These are phyloP conservation scores for Exophiala alcalophila DNA, from an alignment of 2,329 filamentous ascomycete genomes.

Conservation along the genomic window DNA sequence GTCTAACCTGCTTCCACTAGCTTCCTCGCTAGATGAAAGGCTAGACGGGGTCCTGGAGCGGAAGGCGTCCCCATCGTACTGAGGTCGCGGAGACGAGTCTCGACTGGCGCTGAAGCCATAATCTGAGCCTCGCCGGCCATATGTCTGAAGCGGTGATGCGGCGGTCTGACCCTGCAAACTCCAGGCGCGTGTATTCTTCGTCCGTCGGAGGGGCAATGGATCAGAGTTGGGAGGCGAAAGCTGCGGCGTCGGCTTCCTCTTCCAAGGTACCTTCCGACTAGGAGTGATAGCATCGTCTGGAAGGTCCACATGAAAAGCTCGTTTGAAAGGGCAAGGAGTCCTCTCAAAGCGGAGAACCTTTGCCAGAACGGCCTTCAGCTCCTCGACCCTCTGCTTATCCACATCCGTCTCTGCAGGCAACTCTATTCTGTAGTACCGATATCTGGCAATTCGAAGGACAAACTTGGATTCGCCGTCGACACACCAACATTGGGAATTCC, in stretches of 20 bases:
- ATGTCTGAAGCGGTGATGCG: constrained; percentile 16
- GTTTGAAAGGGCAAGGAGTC: constrained; percentile 79
- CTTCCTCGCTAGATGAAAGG: constrained; percentile 23
- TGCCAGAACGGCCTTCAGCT: constrained; percentile 66
- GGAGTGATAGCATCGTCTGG: constrained; percentile 66
- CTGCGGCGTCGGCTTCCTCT: constrained; percentile 55
- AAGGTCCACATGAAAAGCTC: constrained; percentile 70
- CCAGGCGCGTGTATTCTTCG: constrained; percentile 25
- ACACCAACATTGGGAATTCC: constrained; percentile 90
- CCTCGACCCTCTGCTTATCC: constrained; percentile 61
- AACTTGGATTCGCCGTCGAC: constrained; percentile 81
- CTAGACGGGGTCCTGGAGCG: constrained; percentile 23
- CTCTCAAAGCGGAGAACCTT: constrained; percentile 81
- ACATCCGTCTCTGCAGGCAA: constrained; percentile 64
- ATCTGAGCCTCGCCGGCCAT: constrained; percentile 25
- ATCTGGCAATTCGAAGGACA: constrained; percentile 77
- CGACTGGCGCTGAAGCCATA: constrained; percentile 23
- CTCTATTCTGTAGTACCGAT: constrained; percentile 89
- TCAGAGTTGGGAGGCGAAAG: constrained; percentile 31
- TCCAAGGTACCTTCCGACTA: constrained; percentile 67
- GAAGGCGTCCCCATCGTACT: constrained; percentile 10
- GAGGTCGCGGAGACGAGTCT: constrained; percentile 18
- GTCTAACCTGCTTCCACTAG: constrained; percentile 5
- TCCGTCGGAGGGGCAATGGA: constrained; percentile 14
- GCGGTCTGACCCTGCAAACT: constrained; percentile 22